Evolutionary conservation across 495 filamentous ascomycete species (phyloP), one percentile per base, ranked within the genome.

Genomic region (Neurospora sp.): DNA sequence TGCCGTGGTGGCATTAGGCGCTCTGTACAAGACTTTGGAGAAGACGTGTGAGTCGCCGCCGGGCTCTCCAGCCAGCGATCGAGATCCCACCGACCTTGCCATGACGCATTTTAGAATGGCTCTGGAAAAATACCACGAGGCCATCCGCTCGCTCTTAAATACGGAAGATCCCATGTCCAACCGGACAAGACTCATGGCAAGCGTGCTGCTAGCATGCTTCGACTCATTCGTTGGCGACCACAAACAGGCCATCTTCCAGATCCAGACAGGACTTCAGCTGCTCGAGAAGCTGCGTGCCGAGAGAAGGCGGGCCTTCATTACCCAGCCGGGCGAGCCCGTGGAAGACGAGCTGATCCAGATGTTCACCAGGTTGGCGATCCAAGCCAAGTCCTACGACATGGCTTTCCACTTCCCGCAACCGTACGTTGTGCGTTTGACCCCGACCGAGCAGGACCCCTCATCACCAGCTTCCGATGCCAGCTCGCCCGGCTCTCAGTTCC

Each of bases 1-100:
- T 78, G 89, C 90, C 9, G 85, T 91, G 1, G 83, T 91, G 16
- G 90, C 89, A 46, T 80, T 92, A 37, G 88, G 88, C 68, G 87
- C 89, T 2, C 80, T 91, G 35, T 91, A 91, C 73, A 88, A 90
- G 75, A 88, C 86, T 3, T 79, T 90, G 61, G 83, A 86, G 79
- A 84, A 85, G 79, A 79, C 83, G 70, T 80, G 83, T 73, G 83
- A 87, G 76, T 82, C 86, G n/a, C 83, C 83, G 20, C 82, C 81
- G 0, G 71, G 76, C n/a, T 84, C 84, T 3, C 84, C 82, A 12
- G 73, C 76, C 41, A 78, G 76, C 7, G 70, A 78, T n/a, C 20
- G 70, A 1, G 78, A 82, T 40, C 75, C 73, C 9, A 68, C 68
- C 37, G 83, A 86, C 68, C 77, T 75, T 68, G 82, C 82, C 3